Conservation (phyloP, 148 eudicot genomes). For the Persicaria tinctoria region DNA sequence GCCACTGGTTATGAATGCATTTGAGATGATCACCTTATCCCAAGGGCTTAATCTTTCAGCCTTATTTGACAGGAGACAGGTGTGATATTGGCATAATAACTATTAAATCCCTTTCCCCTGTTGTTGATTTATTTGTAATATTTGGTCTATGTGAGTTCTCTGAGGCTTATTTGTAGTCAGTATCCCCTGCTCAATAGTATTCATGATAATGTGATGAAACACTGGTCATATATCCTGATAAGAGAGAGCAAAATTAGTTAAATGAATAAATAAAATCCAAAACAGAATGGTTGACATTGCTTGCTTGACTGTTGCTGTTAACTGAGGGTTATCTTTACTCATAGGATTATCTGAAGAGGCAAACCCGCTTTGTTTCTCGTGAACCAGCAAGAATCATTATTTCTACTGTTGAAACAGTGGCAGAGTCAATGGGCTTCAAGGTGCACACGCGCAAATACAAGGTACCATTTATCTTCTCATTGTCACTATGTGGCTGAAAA, state of each 20-base stretch:
- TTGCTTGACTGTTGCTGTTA: background rate
- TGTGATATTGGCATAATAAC: conserved; percentile 15
- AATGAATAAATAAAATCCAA: background rate
- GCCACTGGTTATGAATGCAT: conserved; percentile 93
- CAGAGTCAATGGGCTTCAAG: conserved; percentile 78
- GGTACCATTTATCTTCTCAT: conserved; percentile 24
- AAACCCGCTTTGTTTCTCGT: conserved; percentile 95
- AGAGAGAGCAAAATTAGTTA: too few species aligned
- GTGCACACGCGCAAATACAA: conserved; percentile 71
- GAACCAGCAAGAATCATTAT: conserved; percentile 66
- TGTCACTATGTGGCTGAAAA: too few species aligned
- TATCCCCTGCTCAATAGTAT: too few species aligned
- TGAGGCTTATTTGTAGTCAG: background rate
- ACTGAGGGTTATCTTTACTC: background rate
- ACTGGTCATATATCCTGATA: background rate
- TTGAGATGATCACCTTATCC: conserved; percentile 98
- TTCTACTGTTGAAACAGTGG: conserved; percentile 63
- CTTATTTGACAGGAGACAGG: conserved; percentile 94
- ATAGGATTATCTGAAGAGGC: conserved; percentile 85
- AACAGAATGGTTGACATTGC: background rate
- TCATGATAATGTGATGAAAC: background rate
- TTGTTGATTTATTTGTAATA: background rate
- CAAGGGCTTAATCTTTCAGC: conserved; percentile 94
- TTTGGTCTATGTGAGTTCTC: background rate
- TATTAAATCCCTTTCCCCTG: background rate